Base-by-base conservation (phyloP, 1,139 yeast genomes). In the Spathaspora sp. region DNA sequence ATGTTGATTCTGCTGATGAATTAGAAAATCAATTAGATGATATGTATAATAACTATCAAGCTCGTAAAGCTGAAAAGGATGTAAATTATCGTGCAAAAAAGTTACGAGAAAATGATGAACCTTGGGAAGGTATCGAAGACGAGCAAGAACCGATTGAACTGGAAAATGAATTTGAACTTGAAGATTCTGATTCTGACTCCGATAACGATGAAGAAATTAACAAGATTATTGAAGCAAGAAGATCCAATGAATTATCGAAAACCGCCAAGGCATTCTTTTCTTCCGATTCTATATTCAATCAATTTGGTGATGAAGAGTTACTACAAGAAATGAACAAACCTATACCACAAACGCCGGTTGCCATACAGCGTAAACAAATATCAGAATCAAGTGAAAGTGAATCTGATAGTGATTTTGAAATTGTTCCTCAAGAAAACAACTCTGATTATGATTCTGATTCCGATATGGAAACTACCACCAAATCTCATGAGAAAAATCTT, bases 121-220 rank as follows among this genome's bases (percentile, higher is more conserved):
- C 81, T 44, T 93, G 98, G 97, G 87, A 84, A 42, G 98, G 98
- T 42, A 85, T 91, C 51, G 66, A 75, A 20, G 80, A 78, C 7
- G 65, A 66, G 7, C 74, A 65, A 27, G 72, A 68, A 26, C 71
- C 65, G 16, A 74, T 67, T 13, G 70, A 66, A 7, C 74, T 65
- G 40, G 71, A 68, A 26, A 74, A 71, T 25, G 78, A 75, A 42
- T 75, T 72, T 45, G 76, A 72, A 49, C 63, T 71, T 75, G 78
- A 70, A 29, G 69, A 63, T 26, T 72, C 67, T 18, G 74, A 65
- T 25, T 65, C 70, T 34, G 84, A 76, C 38, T 76, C 78, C 37
- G 89, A 86, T 59, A 95, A 85, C 52, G 96, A 88, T 57, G 95
- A 85, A 52, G 85, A 85, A 43, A 84, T 86, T 48, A 76, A 74